Base-by-base conservation (phyloP, 2,329 filamentous ascomycete species). In the Colletotrichum tofieldiae region DNA sequence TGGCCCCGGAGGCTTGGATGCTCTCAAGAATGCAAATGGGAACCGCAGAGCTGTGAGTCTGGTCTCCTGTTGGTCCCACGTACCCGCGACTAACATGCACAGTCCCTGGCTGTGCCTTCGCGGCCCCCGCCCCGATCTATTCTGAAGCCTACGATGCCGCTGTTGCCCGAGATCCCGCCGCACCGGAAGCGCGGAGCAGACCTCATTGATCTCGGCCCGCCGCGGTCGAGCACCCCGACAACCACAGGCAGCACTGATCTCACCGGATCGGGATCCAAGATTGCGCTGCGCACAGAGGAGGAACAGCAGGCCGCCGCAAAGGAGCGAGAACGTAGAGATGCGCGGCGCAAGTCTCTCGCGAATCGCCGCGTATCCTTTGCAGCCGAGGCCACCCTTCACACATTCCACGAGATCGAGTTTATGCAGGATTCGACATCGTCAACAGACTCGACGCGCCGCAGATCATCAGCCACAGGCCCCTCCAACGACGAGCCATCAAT, bases 311-410 rank as follows among this genome's bases (percentile, higher is more conserved):
- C 91, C 14, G 91, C 92, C 2, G 91, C 91, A 11, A 87, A 89
- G 72, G 92, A 94, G 77, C 88, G 91, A 52, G 92, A 96, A 77
- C 90, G 95, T 67, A 90, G 95, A 76, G 96, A 97, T 81, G 95
- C 94, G 55, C 92, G 96, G 74, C 90, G 96, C 76, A 98, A 98
- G 81, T 98, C 95, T 23, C 88, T 98, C 69, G 95, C 96, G 59
- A 97, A 96, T 80, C 91, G 96, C 78, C 91, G 96, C 79, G 96
- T 99, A 43, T 98, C 96, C 0, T 99, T 99, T 82, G 96, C 96
- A 5, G 96, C 96, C 1, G 96, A 99, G 83, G 96, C 96, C 16
- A 99, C 96, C 4, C 87, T 99, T 45, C 96, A 99, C 80, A 99
- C 96, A 0, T 98, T 97, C 88, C 95, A 98, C 79, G 95, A 96